Conservation (phyloP, 2,329 filamentous ascomycete genomes). For the Venturia asperata region DNA sequence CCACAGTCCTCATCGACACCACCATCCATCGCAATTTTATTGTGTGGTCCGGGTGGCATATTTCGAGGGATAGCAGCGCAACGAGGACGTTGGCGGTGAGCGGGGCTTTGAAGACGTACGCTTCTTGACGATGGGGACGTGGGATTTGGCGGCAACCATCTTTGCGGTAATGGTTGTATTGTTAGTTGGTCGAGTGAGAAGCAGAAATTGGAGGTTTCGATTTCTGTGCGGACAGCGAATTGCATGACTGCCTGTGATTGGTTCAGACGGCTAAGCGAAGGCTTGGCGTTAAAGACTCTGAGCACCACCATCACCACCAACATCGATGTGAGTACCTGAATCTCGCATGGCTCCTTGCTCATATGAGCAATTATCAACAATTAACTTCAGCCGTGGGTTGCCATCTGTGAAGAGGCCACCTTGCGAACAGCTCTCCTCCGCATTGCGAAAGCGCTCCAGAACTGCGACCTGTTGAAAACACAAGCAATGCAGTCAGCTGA, state of each 20-base stretch:
- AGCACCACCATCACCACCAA: too few relatives aligned
- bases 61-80: slow-evolving; percentile 2
- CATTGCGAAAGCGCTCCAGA: too few relatives aligned
- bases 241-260: background rate
- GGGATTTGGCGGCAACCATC: slow-evolving; percentile 99
- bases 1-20: background rate
- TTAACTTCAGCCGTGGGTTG: too few relatives aligned
- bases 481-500: too few relatives aligned
- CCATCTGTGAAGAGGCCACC: too few relatives aligned
- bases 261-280: background rate
- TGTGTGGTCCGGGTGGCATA: slow-evolving; percentile 5
- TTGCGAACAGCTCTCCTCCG: too few relatives aligned
- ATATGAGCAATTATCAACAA: too few relatives aligned
- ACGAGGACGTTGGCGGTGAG: background rate
- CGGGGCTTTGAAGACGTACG: slow-evolving; percentile 57
- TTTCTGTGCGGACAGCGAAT: background rate
- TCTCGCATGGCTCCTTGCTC: too few relatives aligned
- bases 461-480: too few relatives aligned
- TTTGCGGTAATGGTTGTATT: slow-evolving; percentile 16
- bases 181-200: slow-evolving; percentile 7
- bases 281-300: background rate
- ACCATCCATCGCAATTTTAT: slow-evolving; percentile 1
- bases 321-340: too few relatives aligned
- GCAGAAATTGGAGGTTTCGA: background rate
- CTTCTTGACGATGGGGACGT: slow-evolving; percentile 99